Evolutionary conservation across 2,329 filamentous ascomycete genomes (phyloP).

Genomic region (Ophiostoma australiae): DNA sequence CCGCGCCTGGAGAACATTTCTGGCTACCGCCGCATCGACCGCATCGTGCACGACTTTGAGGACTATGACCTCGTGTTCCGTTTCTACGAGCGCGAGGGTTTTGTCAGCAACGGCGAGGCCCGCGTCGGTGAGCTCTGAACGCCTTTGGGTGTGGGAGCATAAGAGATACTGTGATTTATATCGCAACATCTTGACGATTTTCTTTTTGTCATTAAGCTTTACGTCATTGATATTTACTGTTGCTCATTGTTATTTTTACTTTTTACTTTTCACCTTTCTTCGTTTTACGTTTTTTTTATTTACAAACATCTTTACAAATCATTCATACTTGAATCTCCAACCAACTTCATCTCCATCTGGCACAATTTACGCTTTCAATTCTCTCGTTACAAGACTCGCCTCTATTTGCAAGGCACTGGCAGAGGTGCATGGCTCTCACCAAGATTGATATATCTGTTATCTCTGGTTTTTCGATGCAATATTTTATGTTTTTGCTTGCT

Average conservation of each 20-base stretch:
- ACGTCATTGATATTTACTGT: not conserved
- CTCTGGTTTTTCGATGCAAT: not conserved
- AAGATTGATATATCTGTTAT: slow-evolving; percentile 1
- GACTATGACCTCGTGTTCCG: slow-evolving; percentile 96
- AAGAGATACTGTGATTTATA: not conserved
- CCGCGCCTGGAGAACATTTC: slow-evolving; percentile 68
- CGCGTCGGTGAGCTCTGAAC: slow-evolving; percentile 47
- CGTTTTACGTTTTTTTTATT: not conserved
- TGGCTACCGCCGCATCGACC: slow-evolving; percentile 84
- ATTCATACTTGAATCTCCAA: not conserved
- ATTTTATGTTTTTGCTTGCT: not conserved
- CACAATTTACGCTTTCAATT: slow-evolving; percentile 4
- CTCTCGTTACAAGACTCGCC: slow-evolving; percentile 3
- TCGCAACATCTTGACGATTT: slow-evolving; percentile 10
- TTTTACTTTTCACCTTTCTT: not conserved
- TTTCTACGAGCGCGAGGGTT: slow-evolving; percentile 90
- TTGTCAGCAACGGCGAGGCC: slow-evolving; percentile 50
- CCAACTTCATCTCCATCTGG: not conserved
- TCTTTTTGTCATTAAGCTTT: not conserved
- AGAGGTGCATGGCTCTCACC: not conserved
- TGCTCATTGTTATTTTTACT: not conserved
- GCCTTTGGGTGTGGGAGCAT: not conserved
- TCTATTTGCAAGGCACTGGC: not conserved
- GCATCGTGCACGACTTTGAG: slow-evolving; percentile 95
- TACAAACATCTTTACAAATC: not conserved